Evolutionary conservation across 495 filamentous ascomycete genomes (phyloP).

Genomic region (Aspergillus funiculosus): DNA sequence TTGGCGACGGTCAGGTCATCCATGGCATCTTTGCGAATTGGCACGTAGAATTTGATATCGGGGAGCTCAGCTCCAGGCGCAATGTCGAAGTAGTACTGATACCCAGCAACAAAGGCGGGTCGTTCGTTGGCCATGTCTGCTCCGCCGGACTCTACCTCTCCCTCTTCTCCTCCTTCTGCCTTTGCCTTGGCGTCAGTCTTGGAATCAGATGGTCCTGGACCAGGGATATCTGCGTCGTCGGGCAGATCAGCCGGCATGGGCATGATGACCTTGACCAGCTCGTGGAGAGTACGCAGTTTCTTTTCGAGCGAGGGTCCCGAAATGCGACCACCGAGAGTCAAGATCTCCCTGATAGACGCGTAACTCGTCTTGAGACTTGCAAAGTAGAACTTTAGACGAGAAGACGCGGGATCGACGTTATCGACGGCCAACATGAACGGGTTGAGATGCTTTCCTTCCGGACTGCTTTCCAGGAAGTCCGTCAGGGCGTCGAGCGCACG

Average conservation of each 20-base stretch:
- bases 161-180: too few relatives aligned
- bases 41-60: conserved; percentile 32
- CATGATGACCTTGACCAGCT: conserved; percentile 9
- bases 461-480: conserved; percentile 6
- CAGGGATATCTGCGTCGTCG: conserved; percentile 1
- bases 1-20: conserved; percentile 18
- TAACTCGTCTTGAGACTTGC: conserved; percentile 23
- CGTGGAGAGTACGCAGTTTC: conserved; percentile 16
- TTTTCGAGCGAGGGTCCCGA: neutral
- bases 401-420: conserved; percentile 19
- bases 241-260: conserved; percentile 13
- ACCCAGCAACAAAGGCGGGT: neutral
- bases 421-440: conserved; percentile 32
- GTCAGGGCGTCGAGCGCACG: neutral
- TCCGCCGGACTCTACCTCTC: neutral
- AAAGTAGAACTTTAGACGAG: conserved; percentile 36
- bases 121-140: conserved; percentile 19
- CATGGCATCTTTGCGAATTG: conserved; percentile 25
- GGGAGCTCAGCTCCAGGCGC: conserved; percentile 13
- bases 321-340: conserved; percentile 27
- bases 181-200: too few relatives aligned
- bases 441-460: conserved; percentile 1
- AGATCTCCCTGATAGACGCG: conserved; percentile 22
- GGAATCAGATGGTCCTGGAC: neutral
- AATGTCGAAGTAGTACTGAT: conserved; percentile 7